Evolutionary conservation across 2,329 filamentous ascomycete genomes (phyloP).

Genomic region (Bimuria novae-zelandiae): DNA sequence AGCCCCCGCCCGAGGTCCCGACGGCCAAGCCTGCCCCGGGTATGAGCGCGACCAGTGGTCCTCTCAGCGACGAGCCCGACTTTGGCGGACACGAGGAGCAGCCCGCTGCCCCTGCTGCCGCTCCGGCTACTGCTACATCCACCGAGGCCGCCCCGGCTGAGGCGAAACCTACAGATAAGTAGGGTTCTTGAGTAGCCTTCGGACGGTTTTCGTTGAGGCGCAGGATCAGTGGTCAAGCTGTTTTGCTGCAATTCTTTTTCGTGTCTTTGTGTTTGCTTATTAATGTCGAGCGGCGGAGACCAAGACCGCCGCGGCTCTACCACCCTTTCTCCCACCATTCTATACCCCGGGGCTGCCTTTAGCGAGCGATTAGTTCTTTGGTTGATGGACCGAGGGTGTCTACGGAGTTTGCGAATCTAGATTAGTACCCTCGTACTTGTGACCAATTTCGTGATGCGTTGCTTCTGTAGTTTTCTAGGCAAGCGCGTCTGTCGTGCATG

Average conservation of each 20-base stretch:
- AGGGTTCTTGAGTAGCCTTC: slow-evolving; percentile 2
- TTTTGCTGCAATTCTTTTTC: not conserved
- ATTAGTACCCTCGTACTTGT: not conserved
- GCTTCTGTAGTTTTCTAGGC: no score
- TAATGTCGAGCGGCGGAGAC: not conserved
- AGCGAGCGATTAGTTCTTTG: slow-evolving; percentile 3
- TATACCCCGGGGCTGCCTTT: slow-evolving; percentile 7
- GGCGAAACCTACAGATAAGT: slow-evolving; percentile 23
- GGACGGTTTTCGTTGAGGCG: not conserved
- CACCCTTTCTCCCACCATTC: not conserved
- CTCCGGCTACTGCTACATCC: slow-evolving; percentile 11
- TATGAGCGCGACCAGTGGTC: slow-evolving; percentile 48
- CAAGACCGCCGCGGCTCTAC: not conserved
- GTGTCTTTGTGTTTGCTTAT: slow-evolving; percentile 1
- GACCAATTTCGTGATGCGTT: no score
- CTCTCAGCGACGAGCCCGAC: slow-evolving; percentile 39
- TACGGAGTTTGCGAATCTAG: slow-evolving; percentile 8
- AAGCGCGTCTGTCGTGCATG: no score
- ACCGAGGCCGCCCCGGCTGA: slow-evolving; percentile 19
- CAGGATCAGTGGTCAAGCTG: not conserved
- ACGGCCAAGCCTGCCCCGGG: slow-evolving; percentile 37
- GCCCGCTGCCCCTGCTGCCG: slow-evolving; percentile 19
- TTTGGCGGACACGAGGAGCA: slow-evolving; percentile 32
- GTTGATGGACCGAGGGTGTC: not conserved
- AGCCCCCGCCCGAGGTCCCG: slow-evolving; percentile 31